phyloP scores from a whole-genome alignment of 2,329 filamentous ascomycete genomes.

The Incumbomyces delicatus region DNA sequence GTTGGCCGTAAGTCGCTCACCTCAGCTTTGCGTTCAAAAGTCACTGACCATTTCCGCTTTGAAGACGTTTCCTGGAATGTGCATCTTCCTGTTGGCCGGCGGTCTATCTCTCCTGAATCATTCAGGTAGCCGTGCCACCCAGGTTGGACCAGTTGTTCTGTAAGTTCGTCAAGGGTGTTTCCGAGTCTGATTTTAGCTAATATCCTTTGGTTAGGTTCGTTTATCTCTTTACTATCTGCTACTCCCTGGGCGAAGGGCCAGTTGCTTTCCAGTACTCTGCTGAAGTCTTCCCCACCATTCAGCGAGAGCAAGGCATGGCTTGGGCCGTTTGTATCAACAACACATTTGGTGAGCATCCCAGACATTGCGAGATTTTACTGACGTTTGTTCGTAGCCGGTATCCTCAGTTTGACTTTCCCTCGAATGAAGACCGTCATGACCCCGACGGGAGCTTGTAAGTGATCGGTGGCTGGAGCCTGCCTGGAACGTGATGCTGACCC shows the following conservation, averaged over 20 bases:
- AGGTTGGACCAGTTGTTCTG: constrained; percentile 28
- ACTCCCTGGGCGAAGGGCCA: constrained; percentile 30
- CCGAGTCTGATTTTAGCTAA: constrained; percentile 29
- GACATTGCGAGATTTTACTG: constrained; percentile 23
- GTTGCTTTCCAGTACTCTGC: constrained; percentile 27
- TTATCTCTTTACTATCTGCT: constrained; percentile 29
- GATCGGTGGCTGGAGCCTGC: background rate
- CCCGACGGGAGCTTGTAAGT: background rate
- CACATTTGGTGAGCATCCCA: constrained; percentile 36
- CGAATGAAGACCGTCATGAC: constrained; percentile 12
- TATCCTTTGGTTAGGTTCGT: constrained; percentile 36
- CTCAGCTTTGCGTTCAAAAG: too few relatives aligned
- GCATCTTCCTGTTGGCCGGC: constrained; percentile 36
- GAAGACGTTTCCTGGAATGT: constrained; percentile 44
- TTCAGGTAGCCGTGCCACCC: constrained; percentile 14
- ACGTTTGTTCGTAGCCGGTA: constrained; percentile 41
- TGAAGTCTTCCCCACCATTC: constrained; percentile 24
- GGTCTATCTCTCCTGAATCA: constrained; percentile 40
- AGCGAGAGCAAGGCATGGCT: constrained; percentile 32
- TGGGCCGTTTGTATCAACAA: constrained; percentile 28
- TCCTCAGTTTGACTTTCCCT: constrained; percentile 24
- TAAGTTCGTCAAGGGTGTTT: constrained; percentile 30
- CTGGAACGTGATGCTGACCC: background rate
- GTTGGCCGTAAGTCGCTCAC: too few relatives aligned
- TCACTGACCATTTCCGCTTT: constrained; percentile 25